A percentile compares a stretch with the other conserved stretches of the same genome.
Evolutionary conservation across 495 filamentous ascomycete species (phyloP).

Genomic region (Podospora didyma): DNA sequence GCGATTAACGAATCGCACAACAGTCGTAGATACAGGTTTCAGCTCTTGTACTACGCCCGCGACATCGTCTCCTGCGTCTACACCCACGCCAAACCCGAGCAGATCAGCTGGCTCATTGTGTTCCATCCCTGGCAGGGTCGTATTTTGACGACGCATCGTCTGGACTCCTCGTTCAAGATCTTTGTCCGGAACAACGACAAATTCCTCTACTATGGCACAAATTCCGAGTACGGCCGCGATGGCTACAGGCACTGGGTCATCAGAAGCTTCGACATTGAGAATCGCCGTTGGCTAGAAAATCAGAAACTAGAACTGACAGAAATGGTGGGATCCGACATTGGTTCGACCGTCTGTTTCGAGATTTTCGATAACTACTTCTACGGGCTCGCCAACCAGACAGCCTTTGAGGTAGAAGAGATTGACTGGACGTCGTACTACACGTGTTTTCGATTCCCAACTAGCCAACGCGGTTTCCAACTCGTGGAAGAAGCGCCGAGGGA

Average conservation of each 20-base stretch:
- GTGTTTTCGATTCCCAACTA: slow-evolving; percentile 57
- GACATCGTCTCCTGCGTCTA: slow-evolving; percentile 58
- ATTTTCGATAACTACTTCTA: slow-evolving; percentile 68
- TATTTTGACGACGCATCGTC: slow-evolving; percentile 35
- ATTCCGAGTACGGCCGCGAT: slow-evolving; percentile 46
- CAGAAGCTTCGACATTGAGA: slow-evolving; percentile 47
- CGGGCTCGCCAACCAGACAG: slow-evolving; percentile 62
- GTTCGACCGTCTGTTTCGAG: slow-evolving; percentile 67
- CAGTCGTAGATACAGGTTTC: slow-evolving; percentile 45
- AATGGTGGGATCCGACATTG: slow-evolving; percentile 61
- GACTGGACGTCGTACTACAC: slow-evolving; percentile 71
- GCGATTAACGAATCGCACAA: slow-evolving; percentile 25
- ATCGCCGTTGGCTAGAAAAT: slow-evolving; percentile 25
- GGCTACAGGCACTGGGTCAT: slow-evolving; percentile 61
- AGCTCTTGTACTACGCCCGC: slow-evolving; percentile 58
- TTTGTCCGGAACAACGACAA: slow-evolving; percentile 65
- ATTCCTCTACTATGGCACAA: slow-evolving; percentile 66
- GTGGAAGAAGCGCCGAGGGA: slow-evolving; percentile 32
- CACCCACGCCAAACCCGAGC: slow-evolving; percentile 32
- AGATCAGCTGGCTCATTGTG: slow-evolving; percentile 52
- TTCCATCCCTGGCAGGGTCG: slow-evolving; percentile 46
- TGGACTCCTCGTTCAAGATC: slow-evolving; percentile 50
- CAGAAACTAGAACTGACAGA: slow-evolving; percentile 44
- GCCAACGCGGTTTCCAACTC: slow-evolving; percentile 25
- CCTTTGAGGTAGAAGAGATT: slow-evolving; percentile 59